phyloP scores from a whole-genome alignment of 768 basidiomycete genomes.

The Neoboletus brunneissimus region DNA sequence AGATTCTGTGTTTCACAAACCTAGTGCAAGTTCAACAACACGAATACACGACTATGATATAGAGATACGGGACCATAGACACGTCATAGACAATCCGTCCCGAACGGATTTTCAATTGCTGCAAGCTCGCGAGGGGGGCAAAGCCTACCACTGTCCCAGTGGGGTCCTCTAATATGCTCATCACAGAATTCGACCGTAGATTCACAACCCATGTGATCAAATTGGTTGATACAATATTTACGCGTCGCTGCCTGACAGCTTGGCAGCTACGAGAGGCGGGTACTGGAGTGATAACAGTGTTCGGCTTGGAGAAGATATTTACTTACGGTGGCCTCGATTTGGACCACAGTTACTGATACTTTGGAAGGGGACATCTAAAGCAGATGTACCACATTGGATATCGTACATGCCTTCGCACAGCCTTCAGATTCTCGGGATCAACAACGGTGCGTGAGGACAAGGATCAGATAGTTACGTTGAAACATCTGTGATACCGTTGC shows the following conservation, averaged over 20 bases:
- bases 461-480: conserved; percentile 37
- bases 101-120: conserved; percentile 7
- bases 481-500: conserved; percentile 63
- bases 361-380: conserved; percentile 52
- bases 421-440: conserved; percentile 17
- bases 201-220: conserved; percentile 65
- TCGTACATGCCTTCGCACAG: conserved; percentile 45
- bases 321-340: conserved; percentile 58
- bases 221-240: conserved; percentile 57
- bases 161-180: conserved; percentile 45
- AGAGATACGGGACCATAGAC: conserved; percentile 40
- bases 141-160: conserved; percentile 37
- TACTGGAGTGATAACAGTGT: neutral
- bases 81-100: conserved; percentile 57
- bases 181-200: conserved; percentile 69
- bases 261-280: conserved; percentile 47
- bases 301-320: neutral
- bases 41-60: neutral
- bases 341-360: conserved; percentile 35
- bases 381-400: conserved; percentile 48
- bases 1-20: conserved; percentile 26
- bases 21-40: conserved; percentile 13
- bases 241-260: conserved; percentile 60
- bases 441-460: neutral
- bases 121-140: neutral